These are phyloP conservation scores for Heliosperma pusillum DNA, from an alignment of 148 eudicot genomes.

Conservation along the genomic window DNA sequence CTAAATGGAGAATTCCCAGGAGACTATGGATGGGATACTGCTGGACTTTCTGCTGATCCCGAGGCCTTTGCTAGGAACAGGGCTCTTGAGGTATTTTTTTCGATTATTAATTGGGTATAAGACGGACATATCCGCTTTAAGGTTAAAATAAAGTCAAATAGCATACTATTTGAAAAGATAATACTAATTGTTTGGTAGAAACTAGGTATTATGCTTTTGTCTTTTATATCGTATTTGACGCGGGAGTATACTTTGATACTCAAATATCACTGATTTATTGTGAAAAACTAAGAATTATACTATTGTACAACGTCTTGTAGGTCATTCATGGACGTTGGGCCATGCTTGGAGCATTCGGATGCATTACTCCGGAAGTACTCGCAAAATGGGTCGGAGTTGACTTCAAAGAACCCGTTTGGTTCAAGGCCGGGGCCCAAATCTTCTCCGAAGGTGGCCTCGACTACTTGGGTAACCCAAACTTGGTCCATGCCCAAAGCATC, in stretches of 20 bases:
- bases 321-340: conserved; percentile 91
- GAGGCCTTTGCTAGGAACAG: conserved; percentile 90
- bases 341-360: conserved; percentile 82
- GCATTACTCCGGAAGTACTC: conserved; percentile 80
- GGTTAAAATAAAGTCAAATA: no score
- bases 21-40: conserved; percentile 96
- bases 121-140: no score
- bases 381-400: conserved; percentile 69
- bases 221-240: no score
- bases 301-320: no score
- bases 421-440: conserved; percentile 86
- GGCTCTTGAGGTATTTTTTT: conserved; percentile 71
- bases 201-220: no score
- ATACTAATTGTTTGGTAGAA: no score
- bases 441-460: conserved; percentile 82
- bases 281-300: no score
- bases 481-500: conserved; percentile 86
- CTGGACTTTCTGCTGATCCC: conserved; percentile 91
- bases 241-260: no score
- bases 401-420: conserved; percentile 90
- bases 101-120: background rate
- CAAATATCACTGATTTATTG: no score
- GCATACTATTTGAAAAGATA: no score
- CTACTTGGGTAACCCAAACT: conserved; percentile 85
- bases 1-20: conserved; percentile 87